phyloP scores from a whole-genome alignment of 2,329 filamentous ascomycete species.

The Ilyonectria robusta region DNA sequence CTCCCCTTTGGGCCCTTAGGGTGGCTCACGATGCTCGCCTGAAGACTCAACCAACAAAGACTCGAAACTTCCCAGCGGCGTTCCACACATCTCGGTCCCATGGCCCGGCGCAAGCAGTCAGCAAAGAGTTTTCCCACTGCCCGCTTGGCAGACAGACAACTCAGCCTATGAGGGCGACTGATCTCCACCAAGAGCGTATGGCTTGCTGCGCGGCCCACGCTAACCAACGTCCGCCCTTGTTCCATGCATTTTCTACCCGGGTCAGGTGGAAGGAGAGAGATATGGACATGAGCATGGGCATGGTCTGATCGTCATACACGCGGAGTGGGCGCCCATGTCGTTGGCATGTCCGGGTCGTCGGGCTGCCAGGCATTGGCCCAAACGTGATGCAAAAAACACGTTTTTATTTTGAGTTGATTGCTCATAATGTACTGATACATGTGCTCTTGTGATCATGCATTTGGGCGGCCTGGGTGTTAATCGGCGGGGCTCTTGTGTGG shows the following conservation, averaged over 20 bases:
- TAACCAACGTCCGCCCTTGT: conserved; percentile 23
- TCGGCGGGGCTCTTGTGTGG: background rate
- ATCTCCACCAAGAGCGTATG: conserved; percentile 22
- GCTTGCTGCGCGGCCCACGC: conserved; percentile 14
- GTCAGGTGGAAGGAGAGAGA: conserved; percentile 21
- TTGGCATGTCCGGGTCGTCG: background rate
- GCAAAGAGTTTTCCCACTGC: conserved; percentile 6
- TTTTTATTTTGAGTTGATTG: conserved; percentile 1
- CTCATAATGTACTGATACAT: background rate
- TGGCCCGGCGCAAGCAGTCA: background rate
- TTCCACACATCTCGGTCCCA: background rate
- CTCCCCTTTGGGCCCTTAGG: background rate
- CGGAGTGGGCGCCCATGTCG: background rate
- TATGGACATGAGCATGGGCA: conserved; percentile 12
- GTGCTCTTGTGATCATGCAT: conserved; percentile 10
- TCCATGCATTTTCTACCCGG: conserved; percentile 24
- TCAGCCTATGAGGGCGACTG: conserved; percentile 13
- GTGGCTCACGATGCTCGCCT: background rate
- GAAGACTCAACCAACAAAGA: background rate
- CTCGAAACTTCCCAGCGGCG: background rate
- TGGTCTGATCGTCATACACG: conserved; percentile 14
- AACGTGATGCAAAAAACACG: background rate
- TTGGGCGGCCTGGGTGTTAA: background rate
- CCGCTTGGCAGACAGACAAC: background rate
- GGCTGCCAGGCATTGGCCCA: background rate